Evolutionary conservation across 108 stramenopile genomes (phyloP), one percentile per base, ranked within the genome.

Genomic region (Bacterosira constricta): DNA sequence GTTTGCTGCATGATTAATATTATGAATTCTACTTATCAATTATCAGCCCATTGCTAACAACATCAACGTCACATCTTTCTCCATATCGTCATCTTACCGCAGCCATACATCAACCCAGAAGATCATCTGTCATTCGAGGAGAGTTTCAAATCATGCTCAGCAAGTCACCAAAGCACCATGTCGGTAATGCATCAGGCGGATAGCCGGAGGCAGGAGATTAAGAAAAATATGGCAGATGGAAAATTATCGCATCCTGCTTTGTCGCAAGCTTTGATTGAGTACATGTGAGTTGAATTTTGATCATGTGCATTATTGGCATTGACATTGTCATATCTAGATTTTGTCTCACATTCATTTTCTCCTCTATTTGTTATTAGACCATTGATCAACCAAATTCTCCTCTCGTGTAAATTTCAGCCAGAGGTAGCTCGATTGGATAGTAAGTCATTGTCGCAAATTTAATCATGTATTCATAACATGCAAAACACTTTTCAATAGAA

Each of bases 381-480:
- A 7, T 63, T 85, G 41, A 86, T 93, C 46, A 80, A 91, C 55
- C 89, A 88, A 47, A 87, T 96, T 46, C 74, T 96, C 30, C 53
- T 94, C 21, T 84, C 88, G 7, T 96, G 96, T 58, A 84, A 92
- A 76, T 80, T 90, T 56, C 91, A 96, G 73, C 93, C 91, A 9
- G 88, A 93, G 66, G 65, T 66, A 42, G 91, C 92, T 13, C 69
- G 84, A 25, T 69, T 96, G 55, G 90, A 96, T 76, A 63, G 76
- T 77, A 73, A 85, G 77, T 79, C 17, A 20, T 79, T 20, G 73
- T 63, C 51, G 52, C 34, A 68, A 23, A 39, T 39, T 25, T 6
- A 26, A 37, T 66, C 18, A 26, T 11, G 20, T 49, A 25, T 18
- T 36, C 32, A 18, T 36, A 27, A 49, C 41, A 30, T 31, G 20